Conservation (phyloP, 768 basidiomycete genomes). For the Serendipita sp. region DNA sequence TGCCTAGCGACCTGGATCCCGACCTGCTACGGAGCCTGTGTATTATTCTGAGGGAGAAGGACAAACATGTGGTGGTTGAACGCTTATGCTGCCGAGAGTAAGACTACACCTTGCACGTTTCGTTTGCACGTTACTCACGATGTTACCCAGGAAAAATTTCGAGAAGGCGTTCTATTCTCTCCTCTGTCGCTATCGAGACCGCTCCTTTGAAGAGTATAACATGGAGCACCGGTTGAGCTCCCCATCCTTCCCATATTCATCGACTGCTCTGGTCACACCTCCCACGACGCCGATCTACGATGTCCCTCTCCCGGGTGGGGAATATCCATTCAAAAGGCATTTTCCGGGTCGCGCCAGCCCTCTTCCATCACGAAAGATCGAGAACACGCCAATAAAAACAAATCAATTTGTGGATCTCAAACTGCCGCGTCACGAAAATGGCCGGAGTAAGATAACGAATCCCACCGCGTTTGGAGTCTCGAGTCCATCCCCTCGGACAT, state of each 20-base stretch:
- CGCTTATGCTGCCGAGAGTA: constrained; percentile 11
- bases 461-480: no score
- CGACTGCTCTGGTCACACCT: constrained; percentile 11
- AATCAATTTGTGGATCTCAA: no score
- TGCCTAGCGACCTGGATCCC: constrained; percentile 53
- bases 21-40: constrained; percentile 65
- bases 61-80: constrained; percentile 27
- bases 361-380: no score
- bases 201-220: constrained; percentile 39
- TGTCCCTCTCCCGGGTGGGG: neutral
- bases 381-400: no score
- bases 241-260: constrained; percentile 6
- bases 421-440: no score
- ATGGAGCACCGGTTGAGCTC: constrained; percentile 13
- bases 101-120: neutral
- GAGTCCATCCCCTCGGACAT: no score
- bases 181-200: constrained; percentile 59
- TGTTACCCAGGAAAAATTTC: constrained; percentile 44
- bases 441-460: no score
- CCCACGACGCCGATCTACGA: constrained; percentile 6
- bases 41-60: constrained; percentile 70
- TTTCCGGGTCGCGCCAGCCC: neutral
- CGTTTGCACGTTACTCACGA: neutral
- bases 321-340: neutral
- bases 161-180: constrained; percentile 86